Conservation (phyloP, 495 filamentous ascomycete genomes). For the Cudoniella acicularis region DNA sequence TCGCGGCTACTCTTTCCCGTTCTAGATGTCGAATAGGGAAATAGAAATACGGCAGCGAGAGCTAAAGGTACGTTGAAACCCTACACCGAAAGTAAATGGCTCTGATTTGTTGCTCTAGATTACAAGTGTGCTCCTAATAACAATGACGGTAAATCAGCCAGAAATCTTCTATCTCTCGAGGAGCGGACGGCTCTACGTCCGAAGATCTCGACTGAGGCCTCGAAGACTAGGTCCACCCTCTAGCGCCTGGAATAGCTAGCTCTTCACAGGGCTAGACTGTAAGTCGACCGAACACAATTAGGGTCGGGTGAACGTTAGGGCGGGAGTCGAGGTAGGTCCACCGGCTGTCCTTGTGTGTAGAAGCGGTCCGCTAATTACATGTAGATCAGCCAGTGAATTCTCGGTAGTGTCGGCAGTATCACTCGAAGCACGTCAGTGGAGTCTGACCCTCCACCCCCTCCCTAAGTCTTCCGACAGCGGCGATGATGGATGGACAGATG, state of each 20-base stretch:
- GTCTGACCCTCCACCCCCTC: conserved; percentile 7
- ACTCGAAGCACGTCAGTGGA: conserved; percentile 15
- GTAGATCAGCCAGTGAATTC: conserved; percentile 2
- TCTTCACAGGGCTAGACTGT: conserved; percentile 15
- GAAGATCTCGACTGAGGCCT: conserved; percentile 16
- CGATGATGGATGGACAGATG: conserved; percentile 19
- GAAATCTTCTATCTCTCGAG: conserved; percentile 18
- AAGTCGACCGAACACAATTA: conserved; percentile 7
- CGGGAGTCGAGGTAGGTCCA: conserved; percentile 4
- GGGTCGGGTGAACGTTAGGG: conserved; percentile 6
- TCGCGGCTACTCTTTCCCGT: conserved; percentile 7
- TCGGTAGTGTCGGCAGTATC: conserved; percentile 12
- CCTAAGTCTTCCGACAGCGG: conserved; percentile 10
- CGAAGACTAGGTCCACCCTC: conserved; percentile 13
- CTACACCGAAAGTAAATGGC: conserved; percentile 12
- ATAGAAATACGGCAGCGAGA: conserved; percentile 5
- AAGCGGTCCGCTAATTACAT: conserved; percentile 11
- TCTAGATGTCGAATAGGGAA: conserved; percentile 6
- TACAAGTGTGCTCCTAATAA: conserved; percentile 10
- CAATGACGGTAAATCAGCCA: conserved; percentile 17
- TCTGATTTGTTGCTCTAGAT: conserved; percentile 5
- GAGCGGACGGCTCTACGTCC: conserved; percentile 10
- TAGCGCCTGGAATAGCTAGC: conserved; percentile 18
- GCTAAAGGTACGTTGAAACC: conserved; percentile 4
- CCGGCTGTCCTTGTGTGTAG: conserved; percentile 6